Evolutionary conservation across 495 filamentous ascomycete genomes (phyloP).

Genomic region (Penicillium longicatenatum): DNA sequence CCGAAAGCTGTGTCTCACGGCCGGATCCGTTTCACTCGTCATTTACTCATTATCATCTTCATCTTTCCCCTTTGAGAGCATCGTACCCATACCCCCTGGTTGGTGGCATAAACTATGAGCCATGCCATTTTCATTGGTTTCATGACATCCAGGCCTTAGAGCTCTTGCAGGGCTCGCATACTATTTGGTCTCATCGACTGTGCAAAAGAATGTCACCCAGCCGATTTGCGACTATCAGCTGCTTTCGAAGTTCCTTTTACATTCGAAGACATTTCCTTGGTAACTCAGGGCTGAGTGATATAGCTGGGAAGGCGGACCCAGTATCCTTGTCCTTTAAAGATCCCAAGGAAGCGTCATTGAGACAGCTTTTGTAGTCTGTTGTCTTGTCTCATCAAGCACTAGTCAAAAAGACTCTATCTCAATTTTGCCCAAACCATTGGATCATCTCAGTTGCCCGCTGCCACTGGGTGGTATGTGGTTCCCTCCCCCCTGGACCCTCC

Average conservation of each 20-base stretch:
- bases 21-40: background rate
- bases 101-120: conserved; percentile 6
- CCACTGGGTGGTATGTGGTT: background rate
- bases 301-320: background rate
- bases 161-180: conserved; percentile 4
- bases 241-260: background rate
- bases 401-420: background rate
- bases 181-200: conserved; percentile 15
- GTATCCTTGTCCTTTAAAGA: background rate
- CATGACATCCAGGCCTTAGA: conserved; percentile 6
- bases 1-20: background rate
- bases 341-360: background rate
- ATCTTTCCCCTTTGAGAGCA: conserved; percentile 12
- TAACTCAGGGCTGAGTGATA: background rate
- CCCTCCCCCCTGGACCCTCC: conserved; percentile 3
- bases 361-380: background rate
- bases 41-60: conserved; percentile 6
- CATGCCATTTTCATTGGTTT: conserved; percentile 2
- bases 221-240: background rate
- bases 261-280: background rate
- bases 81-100: conserved; percentile 13
- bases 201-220: conserved; percentile 17
- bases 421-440: background rate
- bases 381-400: background rate
- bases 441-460: background rate